A percentile compares a stretch with the other conserved stretches of the same genome.
Evolutionary conservation across 129 eudicot genomes (phyloP).

Genomic region (Flaveria trinervia): DNA sequence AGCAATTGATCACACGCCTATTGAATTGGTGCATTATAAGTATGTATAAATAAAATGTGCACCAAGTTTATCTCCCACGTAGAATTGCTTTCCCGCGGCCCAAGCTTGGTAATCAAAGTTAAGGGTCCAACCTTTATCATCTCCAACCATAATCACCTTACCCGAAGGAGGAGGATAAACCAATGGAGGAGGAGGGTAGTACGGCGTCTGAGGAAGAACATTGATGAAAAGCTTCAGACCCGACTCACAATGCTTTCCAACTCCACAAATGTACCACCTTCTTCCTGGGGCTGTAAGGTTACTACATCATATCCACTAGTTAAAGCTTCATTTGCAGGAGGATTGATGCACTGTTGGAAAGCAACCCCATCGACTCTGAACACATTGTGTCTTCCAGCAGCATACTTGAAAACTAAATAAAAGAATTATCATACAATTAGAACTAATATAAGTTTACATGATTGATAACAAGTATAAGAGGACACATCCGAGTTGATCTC

Average conservation of each 20-base stretch:
- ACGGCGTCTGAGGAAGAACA: constrained; percentile 16
- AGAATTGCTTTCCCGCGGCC: constrained; percentile 35
- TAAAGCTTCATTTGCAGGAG: constrained; percentile 34
- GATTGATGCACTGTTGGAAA: constrained; percentile 28
- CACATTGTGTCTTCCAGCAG: constrained; percentile 23
- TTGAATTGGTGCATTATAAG: background rate
- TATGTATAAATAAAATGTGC: background rate
- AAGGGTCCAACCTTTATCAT: constrained; percentile 33
- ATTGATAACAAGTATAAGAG: too few species aligned
- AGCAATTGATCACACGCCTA: background rate
- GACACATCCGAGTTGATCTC: constrained; percentile 33
- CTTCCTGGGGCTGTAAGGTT: constrained; percentile 32
- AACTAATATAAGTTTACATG: too few species aligned
- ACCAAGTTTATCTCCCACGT: constrained; percentile 38
- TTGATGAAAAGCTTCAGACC: constrained; percentile 34
- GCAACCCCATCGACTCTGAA: constrained; percentile 27
- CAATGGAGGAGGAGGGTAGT: constrained; percentile 11
- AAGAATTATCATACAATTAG: background rate
- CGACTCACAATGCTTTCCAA: constrained; percentile 36
- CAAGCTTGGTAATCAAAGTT: constrained; percentile 37
- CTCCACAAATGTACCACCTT: constrained; percentile 48
- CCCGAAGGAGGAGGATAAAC: background rate
- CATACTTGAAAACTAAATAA: constrained; percentile 28
- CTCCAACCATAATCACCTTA: constrained; percentile 35
- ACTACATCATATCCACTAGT: constrained; percentile 39